Evolutionary conservation across 768 basidiomycete species (phyloP).

Genomic region (Suillus subluteus): DNA sequence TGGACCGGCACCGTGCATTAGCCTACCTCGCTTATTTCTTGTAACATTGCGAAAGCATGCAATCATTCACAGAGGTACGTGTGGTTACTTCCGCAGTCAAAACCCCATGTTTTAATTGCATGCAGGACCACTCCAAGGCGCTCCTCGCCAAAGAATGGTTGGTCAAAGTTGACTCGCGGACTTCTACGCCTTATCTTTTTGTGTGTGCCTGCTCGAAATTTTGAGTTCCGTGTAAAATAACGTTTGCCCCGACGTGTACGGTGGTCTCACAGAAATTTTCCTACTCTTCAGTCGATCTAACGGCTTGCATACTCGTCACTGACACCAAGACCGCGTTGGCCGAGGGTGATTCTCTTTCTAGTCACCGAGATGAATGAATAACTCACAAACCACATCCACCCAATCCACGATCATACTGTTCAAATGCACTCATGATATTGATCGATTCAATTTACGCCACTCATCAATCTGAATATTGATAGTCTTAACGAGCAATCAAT

Average conservation of each 20-base stretch:
- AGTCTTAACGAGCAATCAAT: conserved; percentile 60
- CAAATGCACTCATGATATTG: background rate
- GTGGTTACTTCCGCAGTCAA: conserved; percentile 6
- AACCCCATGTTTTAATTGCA: background rate
- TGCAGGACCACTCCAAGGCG: conserved; percentile 57
- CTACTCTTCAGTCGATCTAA: conserved; percentile 55
- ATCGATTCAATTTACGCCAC: conserved; percentile 24
- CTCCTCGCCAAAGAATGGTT: conserved; percentile 77
- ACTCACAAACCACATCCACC: conserved; percentile 7
- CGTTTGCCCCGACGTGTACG: background rate
- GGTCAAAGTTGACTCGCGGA: conserved; percentile 60
- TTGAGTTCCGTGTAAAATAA: conserved; percentile 11
- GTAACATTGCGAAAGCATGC: conserved; percentile 39
- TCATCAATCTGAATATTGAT: conserved; percentile 18
- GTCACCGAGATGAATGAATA: conserved; percentile 13
- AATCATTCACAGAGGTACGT: conserved; percentile 49
- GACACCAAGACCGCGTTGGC: conserved; percentile 77
- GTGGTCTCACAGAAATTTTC: conserved; percentile 59
- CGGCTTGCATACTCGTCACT: conserved; percentile 66
- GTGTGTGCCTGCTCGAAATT: conserved; percentile 47
- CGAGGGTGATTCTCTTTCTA: conserved; percentile 55
- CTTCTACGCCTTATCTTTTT: conserved; percentile 70
- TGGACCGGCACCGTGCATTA: background rate
- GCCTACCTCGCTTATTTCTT: background rate
- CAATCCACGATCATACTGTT: background rate